Base-by-base conservation (phyloP, 805 yeast species). In the Danielia reshetovae region DNA sequence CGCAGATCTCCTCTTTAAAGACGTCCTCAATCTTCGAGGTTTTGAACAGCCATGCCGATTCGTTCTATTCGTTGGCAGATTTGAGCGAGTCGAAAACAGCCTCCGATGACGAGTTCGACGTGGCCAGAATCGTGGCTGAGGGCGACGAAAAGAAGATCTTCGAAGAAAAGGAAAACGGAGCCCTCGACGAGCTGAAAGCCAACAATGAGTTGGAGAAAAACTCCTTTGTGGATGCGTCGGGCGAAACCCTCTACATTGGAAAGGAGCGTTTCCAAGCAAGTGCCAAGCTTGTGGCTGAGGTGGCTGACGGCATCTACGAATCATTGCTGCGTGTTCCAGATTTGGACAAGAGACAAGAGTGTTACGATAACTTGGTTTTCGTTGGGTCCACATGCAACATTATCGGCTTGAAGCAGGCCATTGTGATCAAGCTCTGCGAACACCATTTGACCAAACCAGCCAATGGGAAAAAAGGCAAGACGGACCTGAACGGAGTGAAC, bases 221-320 rank as follows among this genome's bases (percentile, higher is more conserved):
- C 57, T 55, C 69, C 5, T 90, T 89, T 53, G 54, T 66, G 19
- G 95, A 85, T 58, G 58, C 71, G 7, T 49, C 64, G 3, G 83
- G 85, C 4, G 64, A 72, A 31, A 62, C 63, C 35, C 54, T 84
- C n/a, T 65, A 65, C 6, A 77, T 90, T n/a, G 97, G 97, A 2
- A 84, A 80, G 40, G 95, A 88, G 62, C 71, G 97, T 49, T 90
- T 90, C 59, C 81, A 75, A 54, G 97, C 97, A 1, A 66, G 83
- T 24, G 77, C 73, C 29, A 68, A 61, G 15, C 68, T 90, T 34
- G 70, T 90, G 22, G 65, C 60, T 4, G 52, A 54, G 15, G 68
- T 90, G 14, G 71, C 83, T 4, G 62, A 60, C 13, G 71, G 73
- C 2, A 70, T 85, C 2, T 77, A 76, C 30, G 59, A 62, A 18